These are phyloP conservation scores for Priceomyces medius DNA, from an alignment of 805 yeast genomes.

Conservation along the genomic window DNA sequence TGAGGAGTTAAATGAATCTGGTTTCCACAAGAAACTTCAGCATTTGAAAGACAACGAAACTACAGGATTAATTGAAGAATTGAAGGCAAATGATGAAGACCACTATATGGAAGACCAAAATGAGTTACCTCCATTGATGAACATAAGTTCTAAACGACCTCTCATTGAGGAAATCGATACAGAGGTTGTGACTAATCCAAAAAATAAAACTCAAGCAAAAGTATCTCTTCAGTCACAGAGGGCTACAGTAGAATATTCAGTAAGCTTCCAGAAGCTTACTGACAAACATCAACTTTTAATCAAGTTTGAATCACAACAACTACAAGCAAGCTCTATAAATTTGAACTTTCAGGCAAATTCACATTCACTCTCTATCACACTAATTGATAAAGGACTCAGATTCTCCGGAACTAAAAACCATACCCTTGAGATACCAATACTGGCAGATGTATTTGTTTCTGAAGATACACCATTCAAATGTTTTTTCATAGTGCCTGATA, in stretches of 20 bases:
- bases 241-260: background rate
- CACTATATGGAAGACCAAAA: slow-evolving; percentile 15
- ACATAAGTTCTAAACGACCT: slow-evolving; percentile 34
- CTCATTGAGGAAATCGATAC: slow-evolving; percentile 55
- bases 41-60: slow-evolving; percentile 42
- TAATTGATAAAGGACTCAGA: slow-evolving; percentile 12
- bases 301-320: slow-evolving; percentile 18
- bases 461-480: slow-evolving; percentile 6
- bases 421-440: slow-evolving; percentile 11
- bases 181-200: background rate
- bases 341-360: slow-evolving; percentile 9
- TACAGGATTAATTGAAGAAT: slow-evolving; percentile 43
- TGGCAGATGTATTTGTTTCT: slow-evolving; percentile 2
- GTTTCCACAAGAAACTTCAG: slow-evolving; percentile 35
- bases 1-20: slow-evolving; percentile 41
- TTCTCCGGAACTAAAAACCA: slow-evolving; percentile 8
- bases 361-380: slow-evolving; percentile 10
- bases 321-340: slow-evolving; percentile 10
- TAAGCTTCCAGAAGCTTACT: slow-evolving; percentile 6
- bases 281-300: slow-evolving; percentile 9
- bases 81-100: slow-evolving; percentile 17
- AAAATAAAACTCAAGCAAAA: background rate
- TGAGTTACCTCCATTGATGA: slow-evolving; percentile 29
- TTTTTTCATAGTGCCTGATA: slow-evolving; percentile 14
- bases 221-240: background rate